phyloP scores from a whole-genome alignment of 2,329 filamentous ascomycete genomes.

The Lasiodiplodia hormozganensis region DNA sequence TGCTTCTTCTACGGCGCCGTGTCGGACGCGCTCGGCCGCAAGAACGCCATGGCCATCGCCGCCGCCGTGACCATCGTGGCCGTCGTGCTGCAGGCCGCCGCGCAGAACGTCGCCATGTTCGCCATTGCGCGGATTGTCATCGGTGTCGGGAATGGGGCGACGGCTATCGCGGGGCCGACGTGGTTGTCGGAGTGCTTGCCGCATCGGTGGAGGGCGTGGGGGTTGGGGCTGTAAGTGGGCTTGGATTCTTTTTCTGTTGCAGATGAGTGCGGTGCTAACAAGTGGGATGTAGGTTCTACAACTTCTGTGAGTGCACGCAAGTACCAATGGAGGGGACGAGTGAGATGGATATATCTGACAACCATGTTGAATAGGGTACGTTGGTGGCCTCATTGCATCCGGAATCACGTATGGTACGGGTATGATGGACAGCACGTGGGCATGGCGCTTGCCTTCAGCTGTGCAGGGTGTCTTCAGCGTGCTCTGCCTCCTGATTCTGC shows the following conservation, averaged over 20 bases:
- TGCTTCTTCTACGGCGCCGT: constrained; percentile 52
- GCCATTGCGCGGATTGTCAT: constrained; percentile 56
- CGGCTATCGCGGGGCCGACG: constrained; percentile 54
- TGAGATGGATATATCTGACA: neutral
- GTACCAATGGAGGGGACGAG: neutral
- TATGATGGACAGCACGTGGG: constrained; percentile 53
- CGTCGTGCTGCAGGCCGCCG: constrained; percentile 55
- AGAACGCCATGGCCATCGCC: constrained; percentile 52
- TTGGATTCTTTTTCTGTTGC: neutral
- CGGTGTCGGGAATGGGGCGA: constrained; percentile 54
- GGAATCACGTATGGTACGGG: constrained; percentile 56
- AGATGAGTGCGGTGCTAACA: constrained; percentile 28
- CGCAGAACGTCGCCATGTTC: constrained; percentile 62
- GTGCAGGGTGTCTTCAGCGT: constrained; percentile 52
- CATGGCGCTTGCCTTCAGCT: constrained; percentile 55
- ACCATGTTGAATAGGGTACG: neutral
- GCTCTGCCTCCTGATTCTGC: constrained; percentile 51
- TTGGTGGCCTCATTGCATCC: constrained; percentile 52
- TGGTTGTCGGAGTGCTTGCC: constrained; percentile 60
- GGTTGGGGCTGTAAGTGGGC: constrained; percentile 43
- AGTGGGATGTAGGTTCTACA: constrained; percentile 2
- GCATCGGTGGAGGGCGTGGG: constrained; percentile 53
- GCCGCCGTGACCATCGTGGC: constrained; percentile 54
- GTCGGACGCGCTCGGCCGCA: constrained; percentile 53
- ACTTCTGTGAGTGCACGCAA: constrained; percentile 2